Evolutionary conservation across 2,329 filamentous ascomycete genomes (phyloP), one percentile per base, ranked within the genome.

Genomic region (Microdochium nivale): DNA sequence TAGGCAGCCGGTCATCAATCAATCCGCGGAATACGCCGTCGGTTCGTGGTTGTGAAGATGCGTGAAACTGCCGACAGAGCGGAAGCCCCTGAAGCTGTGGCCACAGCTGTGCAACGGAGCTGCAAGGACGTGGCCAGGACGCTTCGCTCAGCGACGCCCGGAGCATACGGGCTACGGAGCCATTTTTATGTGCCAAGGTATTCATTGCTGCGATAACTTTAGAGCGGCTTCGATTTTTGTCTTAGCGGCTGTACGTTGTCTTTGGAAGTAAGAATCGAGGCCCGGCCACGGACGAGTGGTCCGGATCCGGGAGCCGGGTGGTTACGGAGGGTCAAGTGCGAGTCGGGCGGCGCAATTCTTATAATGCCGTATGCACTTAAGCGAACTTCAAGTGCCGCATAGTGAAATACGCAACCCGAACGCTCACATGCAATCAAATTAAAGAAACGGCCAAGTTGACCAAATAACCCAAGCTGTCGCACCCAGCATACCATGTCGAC

Each of bases 1-100:
- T 82, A 1, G 64, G 62, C 27, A 66, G 56, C 10, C 67, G 61
- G 23, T 57, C 56, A 51, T 70, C 69, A 1, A 62, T 65, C 24
- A 71, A 56, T 5, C 65, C 67, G 19, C 62, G 60, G 52, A 70
- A 71, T 5, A 70, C 67, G 14, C 68, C 68, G 43, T 71, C 68
- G 0, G 67, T 70, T 24, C 35, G 53, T 9, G 59, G 60, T 33
- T 43, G 48, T 4, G 57, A 27, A 14, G 62, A 63, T 23, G 52
- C 50, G 21, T 60, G 60, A 7, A 68, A 52, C 21, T 44, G 40
- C 16, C 40, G 40, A 13, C 40, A 19, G 13, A 5, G 7, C 3
- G 4, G 3, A 19, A 19, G 19, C 21, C 8, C 14, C 40, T 16
- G 16, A 7, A 13, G 4, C 40, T 7, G 13, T 44, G n/a, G 11